These are phyloP conservation scores for Glutinoglossum americanum DNA, from an alignment of 495 filamentous ascomycete species.

Conservation along the genomic window DNA sequence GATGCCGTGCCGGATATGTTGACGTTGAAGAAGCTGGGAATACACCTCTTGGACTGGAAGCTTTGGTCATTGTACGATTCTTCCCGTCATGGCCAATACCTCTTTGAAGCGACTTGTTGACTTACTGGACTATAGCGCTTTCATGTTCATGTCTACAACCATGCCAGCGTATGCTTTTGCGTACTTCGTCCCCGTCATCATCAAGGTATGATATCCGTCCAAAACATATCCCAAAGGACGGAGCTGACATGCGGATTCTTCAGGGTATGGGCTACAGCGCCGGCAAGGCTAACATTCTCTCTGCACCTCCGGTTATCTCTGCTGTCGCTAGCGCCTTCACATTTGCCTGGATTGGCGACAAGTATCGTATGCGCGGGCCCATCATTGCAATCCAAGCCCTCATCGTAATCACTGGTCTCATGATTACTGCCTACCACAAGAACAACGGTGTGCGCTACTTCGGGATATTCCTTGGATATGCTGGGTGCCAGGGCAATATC, in stretches of 20 bases:
- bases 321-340: conserved; percentile 54
- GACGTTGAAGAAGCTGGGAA: background rate
- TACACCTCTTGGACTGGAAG: conserved; percentile 4
- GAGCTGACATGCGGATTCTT: background rate
- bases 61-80: conserved; percentile 2
- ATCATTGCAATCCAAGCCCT: conserved; percentile 38
- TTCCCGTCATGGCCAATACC: background rate
- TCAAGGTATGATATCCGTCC: conserved; percentile 26
- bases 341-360: conserved; percentile 42
- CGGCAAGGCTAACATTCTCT: conserved; percentile 58
- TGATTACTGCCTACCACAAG: conserved; percentile 36
- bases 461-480: conserved; percentile 49
- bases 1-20: background rate
- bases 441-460: conserved; percentile 43
- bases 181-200: conserved; percentile 37
- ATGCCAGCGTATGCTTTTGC: conserved; percentile 60
- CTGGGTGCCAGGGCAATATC: conserved; percentile 22
- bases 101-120: background rate
- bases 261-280: conserved; percentile 29
- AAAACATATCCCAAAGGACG: too few relatives aligned
- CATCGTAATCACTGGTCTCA: conserved; percentile 42
- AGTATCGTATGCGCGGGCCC: conserved; percentile 53
- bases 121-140: conserved; percentile 32
- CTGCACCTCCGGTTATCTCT: conserved; percentile 59
- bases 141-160: conserved; percentile 82